Base-by-base conservation (phyloP, 1,284 basidiomycete genomes). In the Moniliophthora roreri region DNA sequence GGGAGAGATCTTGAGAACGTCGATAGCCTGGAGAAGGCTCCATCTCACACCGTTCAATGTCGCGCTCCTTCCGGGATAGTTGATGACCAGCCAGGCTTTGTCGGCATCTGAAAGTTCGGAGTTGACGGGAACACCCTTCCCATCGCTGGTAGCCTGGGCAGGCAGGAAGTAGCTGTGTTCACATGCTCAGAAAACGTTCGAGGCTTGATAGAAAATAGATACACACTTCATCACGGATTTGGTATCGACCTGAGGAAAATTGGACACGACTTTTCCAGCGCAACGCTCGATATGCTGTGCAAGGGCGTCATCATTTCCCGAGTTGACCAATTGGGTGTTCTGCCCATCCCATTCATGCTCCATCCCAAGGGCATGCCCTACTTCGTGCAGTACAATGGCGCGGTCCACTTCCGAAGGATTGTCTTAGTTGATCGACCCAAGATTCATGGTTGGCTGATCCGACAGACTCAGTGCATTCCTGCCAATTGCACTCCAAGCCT, bases 401-500 rank as follows among this genome's bases (percentile, higher is more conserved):
- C 41, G 41, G 15, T 44, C 41, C 4, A 23, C 41, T 16, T 23
- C 15, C 11, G 15, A 16, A 16, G 41, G 15, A 44, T 4, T 16
- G 7, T 23, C 16, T 11, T 32, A 6, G 28, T 32, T 32, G 28
- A 32, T 32, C 7, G 11, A 32, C 28, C 45, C 45, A 47, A 47
- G 45, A 16, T 16, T 32, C 45, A 47, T 47, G 9, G 45, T 47
- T 11, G 45, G 45, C 10, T 26, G 4, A 8, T 8, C 45, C 20
- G 16, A n/a, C 8, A 32, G 6, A 6, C 26, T 32, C 3, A 32
- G 15, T 16, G 45, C 45, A 32, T 28, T 7, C 9, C 15, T 47
- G 7, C 45, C 45, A 32, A 47, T n/a, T 4, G 45, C 45, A 21
- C 45, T 47, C 45, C 21, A 47, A 26, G 26, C 45, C 26, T 35